Percentiles rank a stretch among this genome's conserved stretches.
These are phyloP conservation scores for Tetrapisispora iriomotensis DNA, from an alignment of 805 yeast species.

Conservation along the genomic window DNA sequence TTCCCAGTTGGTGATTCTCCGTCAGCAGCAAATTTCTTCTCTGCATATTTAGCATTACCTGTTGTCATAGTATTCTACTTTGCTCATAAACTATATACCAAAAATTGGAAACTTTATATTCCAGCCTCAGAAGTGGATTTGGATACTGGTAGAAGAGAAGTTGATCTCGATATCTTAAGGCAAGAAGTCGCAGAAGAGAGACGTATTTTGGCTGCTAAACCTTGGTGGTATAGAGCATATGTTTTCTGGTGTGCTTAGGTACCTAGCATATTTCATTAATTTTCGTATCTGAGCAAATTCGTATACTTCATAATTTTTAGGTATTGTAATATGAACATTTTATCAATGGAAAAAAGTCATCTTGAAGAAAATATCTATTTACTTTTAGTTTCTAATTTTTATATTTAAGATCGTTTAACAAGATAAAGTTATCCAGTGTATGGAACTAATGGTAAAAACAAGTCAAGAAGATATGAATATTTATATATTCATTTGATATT, in stretches of 20 bases:
- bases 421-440: no score
- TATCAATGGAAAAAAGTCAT: not conserved
- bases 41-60: conserved; percentile 55
- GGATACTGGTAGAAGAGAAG: conserved; percentile 51
- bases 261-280: no score
- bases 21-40: conserved; percentile 51
- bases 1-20: conserved; percentile 52
- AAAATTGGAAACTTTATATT: conserved; percentile 34
- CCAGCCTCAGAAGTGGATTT: conserved; percentile 45
- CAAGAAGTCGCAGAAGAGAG: conserved; percentile 47
- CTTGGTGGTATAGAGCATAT: conserved; percentile 37
- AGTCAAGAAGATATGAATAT: no score
- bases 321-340: no score
- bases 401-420: no score
- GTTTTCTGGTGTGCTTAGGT: conserved; percentile 35
- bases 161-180: conserved; percentile 42
- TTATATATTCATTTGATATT: no score
- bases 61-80: conserved; percentile 47
- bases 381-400: no score
- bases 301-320: no score
- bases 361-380: no score
- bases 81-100: conserved; percentile 48
- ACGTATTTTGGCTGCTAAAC: conserved; percentile 34
- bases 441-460: no score
- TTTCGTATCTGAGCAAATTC: no score